A percentile compares a stretch with the other conserved stretches of the same genome.
Evolutionary conservation across 306 rosid species (phyloP).

Genomic region (Astragalus glycyphyllos): DNA sequence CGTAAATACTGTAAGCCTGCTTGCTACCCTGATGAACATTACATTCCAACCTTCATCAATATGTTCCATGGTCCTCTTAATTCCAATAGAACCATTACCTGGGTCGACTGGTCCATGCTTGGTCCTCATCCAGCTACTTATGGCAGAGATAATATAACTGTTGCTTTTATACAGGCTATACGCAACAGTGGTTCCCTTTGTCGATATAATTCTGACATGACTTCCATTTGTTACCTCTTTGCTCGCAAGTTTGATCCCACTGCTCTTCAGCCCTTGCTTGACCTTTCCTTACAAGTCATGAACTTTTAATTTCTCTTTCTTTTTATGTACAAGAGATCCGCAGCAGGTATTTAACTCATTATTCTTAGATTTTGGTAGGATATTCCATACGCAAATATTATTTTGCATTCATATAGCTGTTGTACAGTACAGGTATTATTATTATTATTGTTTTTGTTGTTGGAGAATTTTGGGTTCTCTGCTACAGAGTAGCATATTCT

Average conservation of each 20-base stretch:
- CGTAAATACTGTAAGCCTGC: conserved; percentile 85
- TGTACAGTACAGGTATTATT: conserved; percentile 41
- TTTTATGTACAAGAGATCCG: conserved; percentile 23
- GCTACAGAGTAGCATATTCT: conserved; percentile 38
- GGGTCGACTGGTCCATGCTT: conserved; percentile 89
- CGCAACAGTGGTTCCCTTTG: conserved; percentile 73
- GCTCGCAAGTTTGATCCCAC: conserved; percentile 83
- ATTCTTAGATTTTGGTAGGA: conserved; percentile 39
- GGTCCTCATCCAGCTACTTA: conserved; percentile 92
- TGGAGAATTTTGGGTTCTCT: conserved; percentile 44
- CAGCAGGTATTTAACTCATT: no score
- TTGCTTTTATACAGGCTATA: conserved; percentile 59
- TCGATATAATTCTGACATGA: conserved; percentile 73
- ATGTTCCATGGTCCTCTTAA: conserved; percentile 77
- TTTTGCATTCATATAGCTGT: conserved; percentile 42
- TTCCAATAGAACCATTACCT: conserved; percentile 82
- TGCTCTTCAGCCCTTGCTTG: conserved; percentile 74
- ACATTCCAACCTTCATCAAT: conserved; percentile 80
- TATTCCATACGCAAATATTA: conserved; percentile 7
- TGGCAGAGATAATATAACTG: conserved; percentile 61
- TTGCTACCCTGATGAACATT: conserved; percentile 95
- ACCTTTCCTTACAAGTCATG: conserved; percentile 65
- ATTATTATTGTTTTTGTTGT: neutral
- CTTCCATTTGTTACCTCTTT: conserved; percentile 79
- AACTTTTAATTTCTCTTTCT: conserved; percentile 52